Evolutionary conservation across 805 yeast species (phyloP), one percentile per base, ranked within the genome.

Genomic region (Saccharomycopsis microspora): DNA sequence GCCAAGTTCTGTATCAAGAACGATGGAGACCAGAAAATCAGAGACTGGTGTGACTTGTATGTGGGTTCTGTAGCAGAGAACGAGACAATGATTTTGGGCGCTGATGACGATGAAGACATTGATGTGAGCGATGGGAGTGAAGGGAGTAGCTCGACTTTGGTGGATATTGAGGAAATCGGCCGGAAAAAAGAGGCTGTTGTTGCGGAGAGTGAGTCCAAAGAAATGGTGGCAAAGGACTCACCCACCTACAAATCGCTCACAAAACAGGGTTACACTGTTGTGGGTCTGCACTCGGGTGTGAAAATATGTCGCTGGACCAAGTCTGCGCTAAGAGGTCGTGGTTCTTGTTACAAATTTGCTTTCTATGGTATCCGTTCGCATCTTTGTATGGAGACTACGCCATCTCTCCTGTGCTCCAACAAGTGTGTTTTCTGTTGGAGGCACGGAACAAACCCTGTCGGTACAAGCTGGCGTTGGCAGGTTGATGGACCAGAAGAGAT

Each of bases 401-500:
- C 97, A 1, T 82, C 95, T 1, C 69, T 88, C 50, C 90, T 96
- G 5, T 88, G 97, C 64, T 86, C 96, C 4, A 88, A 88, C 61
- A 88, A 88, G 62, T 88, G 97, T 72, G 96, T 89, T 4, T 88
- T 88, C 60, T 88, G 97, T 66, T 88, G 97, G 97, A 76, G 97
- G 62, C 97, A 88, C 64, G 97, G 97, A 43, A 88, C 96, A 2
- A 89, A 88, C 59, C 97, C 97, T 0, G 96, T 89, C 1, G 96
- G 96, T 11, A 88, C 95, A 32, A 82, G 82, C 51, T 88, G 97
- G 97, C 71, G 96, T 58, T 88, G 97, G 97, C 90, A 87, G 58
- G 85, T 87, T 9, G 96, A 88, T 63, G 80, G 82, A 27, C 96
- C 97, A 0, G 89, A 85, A 56, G 80, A 70, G 51, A 85, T 88